Evolutionary conservation across 352 stramenopile genomes (phyloP), one percentile per base, ranked within the genome.

Genomic region (Phytophthora pluvialis): DNA sequence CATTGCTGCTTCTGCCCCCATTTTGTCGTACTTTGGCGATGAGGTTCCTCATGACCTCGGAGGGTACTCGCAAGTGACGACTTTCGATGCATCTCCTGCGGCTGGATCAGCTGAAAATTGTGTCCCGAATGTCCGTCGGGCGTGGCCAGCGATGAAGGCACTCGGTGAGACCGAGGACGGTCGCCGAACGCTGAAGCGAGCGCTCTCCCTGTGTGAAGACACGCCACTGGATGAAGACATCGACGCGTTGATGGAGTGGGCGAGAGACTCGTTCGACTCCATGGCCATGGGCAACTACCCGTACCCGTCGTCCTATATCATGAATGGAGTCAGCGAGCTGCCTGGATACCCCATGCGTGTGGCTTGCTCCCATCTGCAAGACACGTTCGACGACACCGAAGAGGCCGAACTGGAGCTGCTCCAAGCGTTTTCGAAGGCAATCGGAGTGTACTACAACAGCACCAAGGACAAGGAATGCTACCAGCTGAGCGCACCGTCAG

Each of bases 251-350:
- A 78, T 90, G 11, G 70, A 89, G 33, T 92, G 78, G 81, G 70
- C 74, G 40, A 88, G 88, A 56, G 82, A 73, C 5, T 84, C 90
- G 8, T 98, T 91, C 56, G 95, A 95, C 75, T 94, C 89, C 75
- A 81, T 99, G 79, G 94, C 94, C 13, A 98, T 98, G 89, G 95
- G 94, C 32, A 97, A 98, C 74, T 99, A 97, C 73, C 97, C 97
- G 5, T 99, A 98, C 78, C 86, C 93, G 32, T 97, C 88, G 25
- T 83, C 78, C 10, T 99, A 98, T 74, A 97, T 98, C 64, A 84
- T 93, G 64, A 95, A 96, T 39, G 88, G 87, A 33, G 40, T 76
- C 38, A 86, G 76, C 29, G 71, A 83, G n/a, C 64, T 98, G 38
- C 93, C 93, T 1, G 77, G 93, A 10, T 98, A 87, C 75, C 93